A percentile compares a stretch with the other conserved stretches of the same genome.
phyloP scores from a whole-genome alignment of 73 alveolate species.

The Paramecium bursaria region DNA sequence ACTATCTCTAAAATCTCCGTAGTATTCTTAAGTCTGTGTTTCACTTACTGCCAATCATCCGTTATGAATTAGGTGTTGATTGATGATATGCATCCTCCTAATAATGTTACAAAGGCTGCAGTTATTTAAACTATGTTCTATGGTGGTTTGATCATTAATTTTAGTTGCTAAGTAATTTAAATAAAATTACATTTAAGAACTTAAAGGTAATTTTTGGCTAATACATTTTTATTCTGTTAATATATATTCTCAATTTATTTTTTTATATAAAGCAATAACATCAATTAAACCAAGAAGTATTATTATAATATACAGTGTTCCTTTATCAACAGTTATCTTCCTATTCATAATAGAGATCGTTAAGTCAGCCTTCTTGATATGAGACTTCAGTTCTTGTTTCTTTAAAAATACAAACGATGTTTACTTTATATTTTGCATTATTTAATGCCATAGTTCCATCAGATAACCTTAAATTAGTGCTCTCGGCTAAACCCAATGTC shows the following conservation, averaged over 20 bases:
- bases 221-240: background rate
- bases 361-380: conserved; percentile 1
- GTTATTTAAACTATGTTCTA: conserved; percentile 14
- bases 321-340: conserved; percentile 2
- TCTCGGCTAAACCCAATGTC: conserved; percentile 16
- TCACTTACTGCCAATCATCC: conserved; percentile 12
- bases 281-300: conserved; percentile 10
- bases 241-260: background rate
- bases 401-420: background rate
- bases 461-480: background rate
- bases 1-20: conserved; percentile 25
- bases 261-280: background rate
- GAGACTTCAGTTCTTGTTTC: conserved; percentile 18
- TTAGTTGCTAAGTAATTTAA: background rate
- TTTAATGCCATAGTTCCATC: conserved; percentile 11
- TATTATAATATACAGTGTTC: background rate
- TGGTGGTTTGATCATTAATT: conserved; percentile 45
- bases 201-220: conserved; percentile 34
- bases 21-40: conserved; percentile 7
- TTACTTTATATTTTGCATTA: conserved; percentile 23
- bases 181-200: conserved; percentile 4
- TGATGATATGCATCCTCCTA: conserved; percentile 39
- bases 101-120: conserved; percentile 27
- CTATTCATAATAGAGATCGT: conserved; percentile 6
- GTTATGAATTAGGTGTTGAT: background rate